phyloP scores from a whole-genome alignment of 768 basidiomycete genomes.

The Cubamyces lactineus region DNA sequence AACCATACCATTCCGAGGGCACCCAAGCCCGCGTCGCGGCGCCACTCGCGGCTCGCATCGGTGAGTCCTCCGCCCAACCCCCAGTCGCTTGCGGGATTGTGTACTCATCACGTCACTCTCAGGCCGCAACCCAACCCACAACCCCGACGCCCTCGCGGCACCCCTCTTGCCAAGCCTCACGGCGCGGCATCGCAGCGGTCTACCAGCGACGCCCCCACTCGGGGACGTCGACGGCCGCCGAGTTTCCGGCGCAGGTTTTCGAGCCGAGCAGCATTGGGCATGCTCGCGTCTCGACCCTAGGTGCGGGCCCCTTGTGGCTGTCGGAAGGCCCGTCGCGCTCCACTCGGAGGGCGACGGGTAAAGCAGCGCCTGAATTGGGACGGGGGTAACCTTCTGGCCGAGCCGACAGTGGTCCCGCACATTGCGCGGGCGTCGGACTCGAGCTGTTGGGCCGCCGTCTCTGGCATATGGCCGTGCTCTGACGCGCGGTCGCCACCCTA shows the following conservation, averaged over 20 bases:
- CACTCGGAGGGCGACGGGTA: background rate
- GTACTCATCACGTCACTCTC: background rate
- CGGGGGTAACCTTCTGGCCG: background rate
- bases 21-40: too few relatives aligned
- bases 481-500: too few relatives aligned
- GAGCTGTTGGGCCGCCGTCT: conserved; percentile 3
- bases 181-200: background rate
- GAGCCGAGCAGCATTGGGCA: background rate
- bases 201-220: background rate
- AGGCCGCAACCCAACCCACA: background rate
- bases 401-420: too few relatives aligned
- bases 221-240: background rate
- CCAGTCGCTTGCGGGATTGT: too few relatives aligned
- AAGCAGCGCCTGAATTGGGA: conserved; percentile 3
- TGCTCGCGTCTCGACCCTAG: background rate
- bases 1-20: too few relatives aligned
- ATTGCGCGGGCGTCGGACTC: background rate
- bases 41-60: too few relatives aligned
- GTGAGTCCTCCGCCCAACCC: too few relatives aligned
- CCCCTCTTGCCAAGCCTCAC: background rate
- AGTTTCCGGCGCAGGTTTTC: conserved; percentile 2
- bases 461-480: background rate
- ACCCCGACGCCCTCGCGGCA: too few relatives aligned
- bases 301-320: conserved; percentile 8
- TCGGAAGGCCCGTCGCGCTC: conserved; percentile 1